These are phyloP conservation scores for Letharia columbiana DNA, from an alignment of 495 filamentous ascomycete species.

Conservation along the genomic window DNA sequence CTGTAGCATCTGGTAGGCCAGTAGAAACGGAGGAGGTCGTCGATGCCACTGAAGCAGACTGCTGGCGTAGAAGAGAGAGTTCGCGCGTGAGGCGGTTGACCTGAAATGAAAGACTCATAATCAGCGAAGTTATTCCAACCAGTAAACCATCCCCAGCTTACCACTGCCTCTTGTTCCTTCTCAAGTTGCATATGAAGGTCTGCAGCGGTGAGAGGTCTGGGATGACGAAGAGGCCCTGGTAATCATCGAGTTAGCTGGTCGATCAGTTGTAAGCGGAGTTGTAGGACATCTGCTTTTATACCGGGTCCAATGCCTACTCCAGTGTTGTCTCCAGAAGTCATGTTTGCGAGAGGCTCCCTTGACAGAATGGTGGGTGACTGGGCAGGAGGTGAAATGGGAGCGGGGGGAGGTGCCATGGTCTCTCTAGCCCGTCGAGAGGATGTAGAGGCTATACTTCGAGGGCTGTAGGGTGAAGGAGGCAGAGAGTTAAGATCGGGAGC, in stretches of 20 bases:
- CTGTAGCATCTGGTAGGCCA: slow-evolving; percentile 46
- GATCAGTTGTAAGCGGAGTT: background rate
- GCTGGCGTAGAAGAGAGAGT: slow-evolving; percentile 67
- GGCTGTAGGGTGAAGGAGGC: slow-evolving; percentile 46
- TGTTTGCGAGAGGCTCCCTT: slow-evolving; percentile 18
- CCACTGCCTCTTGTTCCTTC: slow-evolving; percentile 91
- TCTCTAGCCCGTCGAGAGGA: slow-evolving; percentile 42
- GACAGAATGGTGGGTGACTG: slow-evolving; percentile 30
- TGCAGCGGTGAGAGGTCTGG: slow-evolving; percentile 73
- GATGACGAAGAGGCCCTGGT: slow-evolving; percentile 63
- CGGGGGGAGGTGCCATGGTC: slow-evolving; percentile 39
- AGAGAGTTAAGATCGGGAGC: slow-evolving; percentile 55
- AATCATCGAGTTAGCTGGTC: background rate
- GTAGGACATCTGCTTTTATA: slow-evolving; percentile 22
- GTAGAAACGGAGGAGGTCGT: slow-evolving; percentile 67
- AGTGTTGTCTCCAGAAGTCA: slow-evolving; percentile 38
- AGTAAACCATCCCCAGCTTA: slow-evolving; percentile 34
- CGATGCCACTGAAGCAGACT: slow-evolving; percentile 72
- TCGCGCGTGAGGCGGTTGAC: slow-evolving; percentile 85
- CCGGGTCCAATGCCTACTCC: slow-evolving; percentile 52
- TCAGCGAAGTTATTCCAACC: background rate
- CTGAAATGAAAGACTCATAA: slow-evolving; percentile 38
- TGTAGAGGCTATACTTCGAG: slow-evolving; percentile 35
- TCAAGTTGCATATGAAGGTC: slow-evolving; percentile 82
- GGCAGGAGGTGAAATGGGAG: slow-evolving; percentile 30